A percentile compares a stretch with the other conserved stretches of the same genome.
These are phyloP conservation scores for Garcia nutans DNA, from an alignment of 345 rosid species.

Conservation along the genomic window DNA sequence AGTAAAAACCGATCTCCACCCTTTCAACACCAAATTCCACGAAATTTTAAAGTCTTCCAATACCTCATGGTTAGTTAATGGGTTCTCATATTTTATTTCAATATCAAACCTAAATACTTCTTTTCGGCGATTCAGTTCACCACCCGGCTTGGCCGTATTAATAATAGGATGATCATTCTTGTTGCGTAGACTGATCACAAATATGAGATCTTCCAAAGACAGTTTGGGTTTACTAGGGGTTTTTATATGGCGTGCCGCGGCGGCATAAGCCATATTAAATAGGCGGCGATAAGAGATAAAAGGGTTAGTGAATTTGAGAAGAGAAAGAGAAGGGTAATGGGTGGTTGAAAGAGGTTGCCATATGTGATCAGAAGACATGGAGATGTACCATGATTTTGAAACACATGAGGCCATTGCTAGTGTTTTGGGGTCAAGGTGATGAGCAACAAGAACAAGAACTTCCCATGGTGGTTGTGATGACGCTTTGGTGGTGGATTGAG, in stretches of 20 bases:
- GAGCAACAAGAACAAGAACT: slow-evolving; percentile 33
- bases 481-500: not conserved
- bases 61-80: not conserved
- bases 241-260: slow-evolving; percentile 31
- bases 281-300: slow-evolving; percentile 35
- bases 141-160: slow-evolving; percentile 16
- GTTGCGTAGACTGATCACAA: slow-evolving; percentile 24
- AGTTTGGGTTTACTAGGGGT: slow-evolving; percentile 33
- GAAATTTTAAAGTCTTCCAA: slow-evolving; percentile 29
- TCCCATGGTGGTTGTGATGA: slow-evolving; percentile 37
- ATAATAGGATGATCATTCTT: not conserved
- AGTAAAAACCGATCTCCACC: slow-evolving; percentile 40
- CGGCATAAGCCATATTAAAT: slow-evolving; percentile 30
- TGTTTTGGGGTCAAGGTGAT: slow-evolving; percentile 44
- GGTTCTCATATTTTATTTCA: not conserved
- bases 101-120: slow-evolving; percentile 40
- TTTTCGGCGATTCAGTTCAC: slow-evolving; percentile 3
- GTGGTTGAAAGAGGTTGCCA: slow-evolving; percentile 40
- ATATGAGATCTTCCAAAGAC: slow-evolving; percentile 35
- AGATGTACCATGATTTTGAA: slow-evolving; percentile 36
- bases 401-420: slow-evolving; percentile 51
- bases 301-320: slow-evolving; percentile 32
- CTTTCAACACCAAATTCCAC: slow-evolving; percentile 42
- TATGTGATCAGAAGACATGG: slow-evolving; percentile 44
- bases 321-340: slow-evolving; percentile 39